phyloP scores from a whole-genome alignment of 768 basidiomycete species.

The Trametes cingulata region DNA sequence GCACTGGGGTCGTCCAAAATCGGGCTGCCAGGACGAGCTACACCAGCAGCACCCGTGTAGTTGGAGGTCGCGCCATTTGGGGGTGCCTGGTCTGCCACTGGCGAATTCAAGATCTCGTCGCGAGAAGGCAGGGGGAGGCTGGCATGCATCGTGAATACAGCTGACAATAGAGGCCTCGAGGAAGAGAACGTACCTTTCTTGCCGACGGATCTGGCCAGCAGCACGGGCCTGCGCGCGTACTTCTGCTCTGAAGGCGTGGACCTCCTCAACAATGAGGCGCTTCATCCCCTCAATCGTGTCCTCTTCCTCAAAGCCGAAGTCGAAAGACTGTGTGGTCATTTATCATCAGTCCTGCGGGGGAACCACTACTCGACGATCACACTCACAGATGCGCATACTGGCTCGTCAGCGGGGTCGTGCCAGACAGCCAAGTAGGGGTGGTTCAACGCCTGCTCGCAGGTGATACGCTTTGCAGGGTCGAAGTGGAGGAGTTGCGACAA shows the following conservation, averaged over 20 bases:
- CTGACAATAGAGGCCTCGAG: not conserved
- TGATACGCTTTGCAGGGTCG: slow-evolving; percentile 94
- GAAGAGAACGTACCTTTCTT: slow-evolving; percentile 59
- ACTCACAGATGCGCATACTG: slow-evolving; percentile 73
- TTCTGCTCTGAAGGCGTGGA: slow-evolving; percentile 83
- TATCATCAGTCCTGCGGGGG: not conserved
- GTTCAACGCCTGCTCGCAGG: slow-evolving; percentile 91
- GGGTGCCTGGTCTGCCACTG: slow-evolving; percentile 60
- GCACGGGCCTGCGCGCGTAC: slow-evolving; percentile 83
- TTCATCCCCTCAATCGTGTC: slow-evolving; percentile 98
- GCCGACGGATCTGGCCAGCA: slow-evolving; percentile 69
- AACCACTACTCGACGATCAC: not conserved
- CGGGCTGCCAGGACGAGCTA: slow-evolving; percentile 57
- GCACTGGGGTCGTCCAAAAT: slow-evolving; percentile 85
- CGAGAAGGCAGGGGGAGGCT: slow-evolving; percentile 80
- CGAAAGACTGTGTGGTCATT: slow-evolving; percentile 65
- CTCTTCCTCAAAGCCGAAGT: slow-evolving; percentile 96
- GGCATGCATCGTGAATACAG: not conserved
- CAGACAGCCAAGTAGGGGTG: slow-evolving; percentile 96
- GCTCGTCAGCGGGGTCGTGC: slow-evolving; percentile 97
- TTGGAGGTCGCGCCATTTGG: slow-evolving; percentile 70
- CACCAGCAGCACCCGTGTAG: slow-evolving; percentile 49
- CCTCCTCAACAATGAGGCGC: slow-evolving; percentile 90
- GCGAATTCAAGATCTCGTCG: slow-evolving; percentile 80
- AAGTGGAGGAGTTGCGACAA: slow-evolving; percentile 91